Evolutionary conservation across 2,329 filamentous ascomycete genomes (phyloP).

Genomic region (Diaporthe citrichinensis): DNA sequence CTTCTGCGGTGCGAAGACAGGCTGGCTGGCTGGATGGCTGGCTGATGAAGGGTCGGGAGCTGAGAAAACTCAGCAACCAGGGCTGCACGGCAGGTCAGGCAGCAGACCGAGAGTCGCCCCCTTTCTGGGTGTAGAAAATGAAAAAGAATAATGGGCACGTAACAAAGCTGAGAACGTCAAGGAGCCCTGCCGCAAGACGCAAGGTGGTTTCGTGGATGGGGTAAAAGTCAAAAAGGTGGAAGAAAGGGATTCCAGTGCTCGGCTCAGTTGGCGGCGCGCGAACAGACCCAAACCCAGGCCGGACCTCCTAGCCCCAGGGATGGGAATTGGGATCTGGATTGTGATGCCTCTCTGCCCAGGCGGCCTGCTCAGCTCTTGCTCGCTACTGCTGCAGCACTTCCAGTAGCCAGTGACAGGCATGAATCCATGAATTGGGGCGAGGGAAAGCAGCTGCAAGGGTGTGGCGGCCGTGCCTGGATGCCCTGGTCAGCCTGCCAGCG

Average conservation of each 20-base stretch:
- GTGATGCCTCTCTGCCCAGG: neutral
- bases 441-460: slow-evolving; percentile 14
- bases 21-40: slow-evolving; percentile 11
- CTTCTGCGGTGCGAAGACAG: slow-evolving; percentile 21
- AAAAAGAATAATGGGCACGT: slow-evolving; percentile 31
- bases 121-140: slow-evolving; percentile 25
- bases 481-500: slow-evolving; percentile 5
- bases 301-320: slow-evolving; percentile 24
- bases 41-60: slow-evolving; percentile 23
- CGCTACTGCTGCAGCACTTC: slow-evolving; percentile 2
- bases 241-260: slow-evolving; percentile 32
- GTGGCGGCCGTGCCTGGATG: slow-evolving; percentile 20
- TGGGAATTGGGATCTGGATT: slow-evolving; percentile 28
- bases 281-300: slow-evolving; percentile 19
- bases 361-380: neutral
- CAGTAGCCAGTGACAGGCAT: slow-evolving; percentile 9
- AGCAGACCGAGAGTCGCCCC: slow-evolving; percentile 14
- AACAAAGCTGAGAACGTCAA: slow-evolving; percentile 30
- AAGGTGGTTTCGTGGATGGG: slow-evolving; percentile 33
- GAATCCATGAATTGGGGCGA: slow-evolving; percentile 17
- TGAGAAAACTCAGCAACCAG: slow-evolving; percentile 30
- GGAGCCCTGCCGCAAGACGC: slow-evolving; percentile 24
- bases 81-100: slow-evolving; percentile 27
- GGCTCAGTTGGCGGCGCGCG: slow-evolving; percentile 27
- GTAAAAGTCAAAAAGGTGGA: slow-evolving; percentile 35